Evolutionary conservation across 306 rosid genomes (phyloP).

Genomic region (Malus fusca): DNA sequence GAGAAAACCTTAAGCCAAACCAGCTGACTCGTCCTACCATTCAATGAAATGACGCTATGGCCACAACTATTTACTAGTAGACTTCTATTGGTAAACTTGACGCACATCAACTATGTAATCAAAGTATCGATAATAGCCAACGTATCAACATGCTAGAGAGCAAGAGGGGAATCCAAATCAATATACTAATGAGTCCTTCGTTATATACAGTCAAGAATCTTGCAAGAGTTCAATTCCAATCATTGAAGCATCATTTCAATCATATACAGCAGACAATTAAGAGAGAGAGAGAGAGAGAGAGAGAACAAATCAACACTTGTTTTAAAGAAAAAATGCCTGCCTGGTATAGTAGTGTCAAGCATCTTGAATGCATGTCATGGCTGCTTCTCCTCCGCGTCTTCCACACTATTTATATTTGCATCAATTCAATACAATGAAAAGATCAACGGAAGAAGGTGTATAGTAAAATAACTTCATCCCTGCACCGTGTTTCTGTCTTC

Average conservation of each 20-base stretch:
- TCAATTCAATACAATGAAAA: conserved; percentile 18
- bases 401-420: conserved; percentile 12
- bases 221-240: conserved; percentile 10
- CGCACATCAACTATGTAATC: neutral
- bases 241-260: conserved; percentile 4
- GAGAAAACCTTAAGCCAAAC: no score
- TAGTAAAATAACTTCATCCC: conserved; percentile 37
- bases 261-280: conserved; percentile 21
- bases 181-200: neutral
- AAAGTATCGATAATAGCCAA: neutral
- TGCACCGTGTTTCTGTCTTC: neutral
- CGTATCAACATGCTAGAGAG: neutral
- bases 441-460: conserved; percentile 26
- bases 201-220: conserved; percentile 16
- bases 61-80: no score
- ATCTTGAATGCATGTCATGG: conserved; percentile 21
- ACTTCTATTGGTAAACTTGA: no score
- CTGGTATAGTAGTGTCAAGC: conserved; percentile 6
- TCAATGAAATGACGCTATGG: no score
- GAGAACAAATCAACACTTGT: conserved; percentile 6
- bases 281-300: neutral
- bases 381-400: conserved; percentile 12
- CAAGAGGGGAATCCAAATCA: neutral
- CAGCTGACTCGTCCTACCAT: neutral
- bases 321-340: neutral